Percentiles rank a stretch among this genome's conserved stretches.
These are phyloP conservation scores for Lodderomyces beijingensis DNA, from an alignment of 1,139 yeast genomes.

Conservation along the genomic window DNA sequence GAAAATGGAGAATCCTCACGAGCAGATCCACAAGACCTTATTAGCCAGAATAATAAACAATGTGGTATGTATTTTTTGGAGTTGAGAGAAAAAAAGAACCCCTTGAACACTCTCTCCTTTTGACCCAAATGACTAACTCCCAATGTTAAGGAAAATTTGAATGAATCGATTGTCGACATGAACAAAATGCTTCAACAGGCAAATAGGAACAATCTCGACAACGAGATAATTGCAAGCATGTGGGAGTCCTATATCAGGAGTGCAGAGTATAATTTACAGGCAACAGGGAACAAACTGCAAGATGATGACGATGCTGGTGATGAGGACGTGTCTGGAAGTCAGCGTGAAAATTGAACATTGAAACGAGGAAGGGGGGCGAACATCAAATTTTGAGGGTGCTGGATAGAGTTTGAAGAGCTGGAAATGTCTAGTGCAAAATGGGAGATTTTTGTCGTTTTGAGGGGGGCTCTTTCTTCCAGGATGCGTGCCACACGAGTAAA, in stretches of 20 bases:
- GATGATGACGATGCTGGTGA: neutral
- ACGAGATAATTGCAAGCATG: constrained; percentile 72
- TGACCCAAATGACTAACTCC: neutral
- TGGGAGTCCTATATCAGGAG: constrained; percentile 78
- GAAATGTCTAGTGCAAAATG: too few species aligned
- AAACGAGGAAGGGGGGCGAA: too few species aligned
- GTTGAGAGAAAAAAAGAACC: too few species aligned
- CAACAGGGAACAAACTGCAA: constrained; percentile 47
- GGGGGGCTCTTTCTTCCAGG: too few species aligned
- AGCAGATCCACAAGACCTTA: constrained; percentile 76
- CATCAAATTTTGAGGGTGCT: too few species aligned
- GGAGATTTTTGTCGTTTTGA: too few species aligned
- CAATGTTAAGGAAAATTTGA: constrained; percentile 52
- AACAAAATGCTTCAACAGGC: constrained; percentile 60
- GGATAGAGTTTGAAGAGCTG: too few species aligned
- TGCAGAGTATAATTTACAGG: constrained; percentile 66
- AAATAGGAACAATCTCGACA: constrained; percentile 62
- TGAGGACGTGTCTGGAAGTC: too few species aligned
- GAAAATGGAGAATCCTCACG: constrained; percentile 84
- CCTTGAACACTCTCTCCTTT: too few species aligned
- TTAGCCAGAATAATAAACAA: constrained; percentile 73
- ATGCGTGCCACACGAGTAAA: too few species aligned
- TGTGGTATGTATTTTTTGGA: constrained; percentile 45
- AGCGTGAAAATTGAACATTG: too few species aligned
- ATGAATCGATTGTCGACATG: constrained; percentile 64